Conservation (phyloP, 2,329 filamentous ascomycete species). For the Dryadomyces quercivorus region DNA sequence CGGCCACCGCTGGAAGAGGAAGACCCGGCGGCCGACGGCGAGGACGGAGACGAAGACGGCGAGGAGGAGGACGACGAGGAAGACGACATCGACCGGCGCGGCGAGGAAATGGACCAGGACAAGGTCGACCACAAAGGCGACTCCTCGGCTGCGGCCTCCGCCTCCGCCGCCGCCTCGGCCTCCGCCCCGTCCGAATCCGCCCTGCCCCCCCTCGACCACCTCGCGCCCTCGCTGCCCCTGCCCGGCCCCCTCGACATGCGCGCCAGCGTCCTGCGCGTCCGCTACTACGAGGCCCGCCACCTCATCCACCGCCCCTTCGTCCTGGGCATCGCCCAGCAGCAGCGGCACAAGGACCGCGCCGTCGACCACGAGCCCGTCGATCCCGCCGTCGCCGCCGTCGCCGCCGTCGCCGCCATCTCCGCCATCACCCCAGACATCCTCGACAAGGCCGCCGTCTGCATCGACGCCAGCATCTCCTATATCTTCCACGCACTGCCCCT, state of each 20-base stretch:
- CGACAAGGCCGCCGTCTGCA: slow-evolving; percentile 22
- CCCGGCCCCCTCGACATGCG: slow-evolving; percentile 32
- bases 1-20: slow-evolving; percentile 38
- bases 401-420: background rate
- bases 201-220: background rate
- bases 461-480: slow-evolving; percentile 23
- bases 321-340: slow-evolving; percentile 14
- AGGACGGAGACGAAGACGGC: background rate
- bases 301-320: slow-evolving; percentile 55
- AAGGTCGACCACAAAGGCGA: slow-evolving; percentile 24
- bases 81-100: too few species aligned
- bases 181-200: background rate
- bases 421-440: slow-evolving; percentile 15
- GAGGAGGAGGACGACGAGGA: background rate
- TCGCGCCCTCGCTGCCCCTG: background rate
- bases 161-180: too few species aligned
- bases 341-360: background rate
- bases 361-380: background rate
- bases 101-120: slow-evolving; percentile 23
- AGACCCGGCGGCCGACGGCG: too few species aligned
- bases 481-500: slow-evolving; percentile 22
- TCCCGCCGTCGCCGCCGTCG: background rate
- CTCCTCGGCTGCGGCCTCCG: too few species aligned
- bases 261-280: slow-evolving; percentile 54
- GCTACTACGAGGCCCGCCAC: slow-evolving; percentile 60